Evolutionary conservation across 768 basidiomycete species (phyloP).

Genomic region (Xerocomus brunneocitrinus): DNA sequence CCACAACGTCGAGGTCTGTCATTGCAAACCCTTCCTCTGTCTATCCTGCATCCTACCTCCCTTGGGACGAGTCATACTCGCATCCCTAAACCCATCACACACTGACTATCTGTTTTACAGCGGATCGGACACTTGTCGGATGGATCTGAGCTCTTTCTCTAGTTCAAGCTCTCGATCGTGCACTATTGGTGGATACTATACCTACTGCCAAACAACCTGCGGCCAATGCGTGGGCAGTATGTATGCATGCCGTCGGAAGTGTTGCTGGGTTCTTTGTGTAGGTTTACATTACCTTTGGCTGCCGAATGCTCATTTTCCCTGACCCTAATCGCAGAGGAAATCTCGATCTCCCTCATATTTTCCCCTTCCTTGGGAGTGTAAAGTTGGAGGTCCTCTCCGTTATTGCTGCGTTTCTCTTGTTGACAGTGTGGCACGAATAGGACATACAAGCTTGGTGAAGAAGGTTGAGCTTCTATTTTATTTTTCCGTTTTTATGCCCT

Average conservation of each 20-base stretch:
- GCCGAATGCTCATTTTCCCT: background rate
- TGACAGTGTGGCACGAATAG: conserved; percentile 32
- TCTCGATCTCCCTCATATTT: conserved; percentile 60
- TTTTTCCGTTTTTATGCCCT: background rate
- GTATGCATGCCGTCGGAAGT: conserved; percentile 86
- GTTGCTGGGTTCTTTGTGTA: conserved; percentile 87
- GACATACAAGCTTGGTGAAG: conserved; percentile 89
- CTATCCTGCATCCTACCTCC: too few species aligned
- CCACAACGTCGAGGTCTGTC: too few species aligned
- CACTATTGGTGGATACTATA: conserved; percentile 82
- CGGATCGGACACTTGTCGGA: background rate
- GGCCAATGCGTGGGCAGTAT: conserved; percentile 93
- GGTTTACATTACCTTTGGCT: conserved; percentile 21
- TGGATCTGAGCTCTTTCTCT: conserved; percentile 7
- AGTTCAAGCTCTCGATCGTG: conserved; percentile 90
- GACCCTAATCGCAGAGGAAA: conserved; percentile 53
- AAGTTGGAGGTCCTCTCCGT: conserved; percentile 81
- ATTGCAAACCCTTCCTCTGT: too few species aligned
- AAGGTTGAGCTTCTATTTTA: conserved; percentile 41
- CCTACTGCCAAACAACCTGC: conserved; percentile 70
- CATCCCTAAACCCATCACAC: too few species aligned
- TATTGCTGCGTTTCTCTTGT: conserved; percentile 62
- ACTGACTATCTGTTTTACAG: too few species aligned
- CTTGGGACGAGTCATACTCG: too few species aligned
- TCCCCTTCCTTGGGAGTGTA: conserved; percentile 74